These are phyloP conservation scores for Gigaspora rosea DNA, from an alignment of 192 early-diverging fungal genomes.

Conservation along the genomic window DNA sequence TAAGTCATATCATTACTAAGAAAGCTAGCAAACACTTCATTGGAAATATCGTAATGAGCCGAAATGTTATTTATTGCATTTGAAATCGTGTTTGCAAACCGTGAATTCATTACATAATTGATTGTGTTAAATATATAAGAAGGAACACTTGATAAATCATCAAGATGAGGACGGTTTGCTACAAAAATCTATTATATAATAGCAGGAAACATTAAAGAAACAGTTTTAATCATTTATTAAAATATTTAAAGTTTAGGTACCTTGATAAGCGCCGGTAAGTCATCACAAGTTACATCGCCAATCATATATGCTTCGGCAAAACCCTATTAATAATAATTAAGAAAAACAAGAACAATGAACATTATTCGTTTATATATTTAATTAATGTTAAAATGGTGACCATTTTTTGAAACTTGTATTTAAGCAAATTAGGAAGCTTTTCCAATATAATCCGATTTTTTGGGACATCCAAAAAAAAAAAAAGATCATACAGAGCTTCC, in stretches of 20 bases:
- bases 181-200: conserved; percentile 45
- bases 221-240: neutral
- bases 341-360: neutral
- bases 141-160: conserved; percentile 49
- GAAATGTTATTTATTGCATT: conserved; percentile 64
- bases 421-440: neutral
- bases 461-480: too few species aligned
- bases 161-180: conserved; percentile 55
- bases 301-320: conserved; percentile 76
- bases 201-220: neutral
- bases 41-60: conserved; percentile 76
- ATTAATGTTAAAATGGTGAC: too few species aligned
- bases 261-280: conserved; percentile 56
- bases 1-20: conserved; percentile 72
- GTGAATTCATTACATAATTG: conserved; percentile 55
- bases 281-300: conserved; percentile 58
- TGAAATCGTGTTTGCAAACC: conserved; percentile 64
- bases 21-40: conserved; percentile 73
- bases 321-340: conserved; percentile 43
- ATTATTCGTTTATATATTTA: neutral
- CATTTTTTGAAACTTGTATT: neutral
- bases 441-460: neutral
- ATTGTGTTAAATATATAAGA: conserved; percentile 54
- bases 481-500: too few species aligned
- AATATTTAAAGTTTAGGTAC: conserved; percentile 21